Base-by-base conservation (phyloP, 305 asterid species). In the Stenogyne calaminthoides region DNA sequence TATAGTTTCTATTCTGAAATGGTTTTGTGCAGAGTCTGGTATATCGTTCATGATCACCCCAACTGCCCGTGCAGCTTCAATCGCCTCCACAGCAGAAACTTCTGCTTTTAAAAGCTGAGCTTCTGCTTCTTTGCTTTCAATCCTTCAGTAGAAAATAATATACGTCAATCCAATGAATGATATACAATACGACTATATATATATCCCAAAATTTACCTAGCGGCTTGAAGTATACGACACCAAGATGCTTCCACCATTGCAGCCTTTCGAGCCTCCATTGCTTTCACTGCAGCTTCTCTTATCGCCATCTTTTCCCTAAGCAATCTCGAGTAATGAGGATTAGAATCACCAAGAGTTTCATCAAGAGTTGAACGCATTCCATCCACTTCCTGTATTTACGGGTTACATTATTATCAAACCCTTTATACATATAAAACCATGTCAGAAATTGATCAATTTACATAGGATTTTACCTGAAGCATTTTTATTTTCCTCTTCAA, bases 171-270 rank as follows among this genome's bases (percentile, higher is more conserved):
- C 67, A 52, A 59, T 29, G 29, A 22, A 2, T 36, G 42, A 32
- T 10, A 25, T 47, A 15, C 40, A 18, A 61, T 25, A 19, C 16
- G 4, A 39, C 46, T 44, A 40, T 20, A 6, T 7, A 36, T 16
- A 36, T n/a, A 27, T 27, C 14, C 6, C 7, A 5, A 5, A 16
- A 40, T 40, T 5, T 82, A 91, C 99, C 96, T 78, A 59, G 97
- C 96, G 22, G 97, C 96, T 72, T 84, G 88, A 79, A 91, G 98
- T 77, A 94, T 91, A 70, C 93, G 87, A 72, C 97, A 94, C 99
- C 99, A 94, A 74, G 98, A 91, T 47, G 97, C 95, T 86, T 94
- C 96, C 55, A 94, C 88, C 89, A 92, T 89, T 32, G 98, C 97
- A 79, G 92, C 90, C 77, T 92, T 94, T 32, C 91, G 88, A 49